Evolutionary conservation across 2,329 filamentous ascomycete genomes (phyloP).

Genomic region (Leptographium radiaticola): DNA sequence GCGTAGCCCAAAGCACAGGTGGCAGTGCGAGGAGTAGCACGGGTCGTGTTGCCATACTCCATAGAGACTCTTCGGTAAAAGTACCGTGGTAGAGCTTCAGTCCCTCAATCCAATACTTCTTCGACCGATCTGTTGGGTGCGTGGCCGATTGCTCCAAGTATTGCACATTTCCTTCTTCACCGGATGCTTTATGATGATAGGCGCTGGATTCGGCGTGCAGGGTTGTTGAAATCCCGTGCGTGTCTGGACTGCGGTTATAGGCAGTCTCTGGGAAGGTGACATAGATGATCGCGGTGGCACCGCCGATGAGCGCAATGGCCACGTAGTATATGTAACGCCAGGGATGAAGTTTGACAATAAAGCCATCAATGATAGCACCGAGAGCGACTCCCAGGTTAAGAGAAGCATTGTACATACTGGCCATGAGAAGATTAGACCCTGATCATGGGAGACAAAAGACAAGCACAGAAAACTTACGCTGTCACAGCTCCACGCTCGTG

Average conservation of each 20-base stretch:
- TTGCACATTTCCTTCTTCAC: neutral
- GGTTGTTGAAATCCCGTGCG: slow-evolving; percentile 10
- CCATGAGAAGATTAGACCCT: neutral
- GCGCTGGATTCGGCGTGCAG: slow-evolving; percentile 3
- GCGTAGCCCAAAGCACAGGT: slow-evolving; percentile 39
- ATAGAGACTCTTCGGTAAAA: slow-evolving; percentile 31
- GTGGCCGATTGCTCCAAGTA: slow-evolving; percentile 7
- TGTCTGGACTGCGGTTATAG: slow-evolving; percentile 23
- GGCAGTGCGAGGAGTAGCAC: slow-evolving; percentile 36
- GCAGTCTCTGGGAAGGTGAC: slow-evolving; percentile 44
- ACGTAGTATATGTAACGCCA: slow-evolving; percentile 42
- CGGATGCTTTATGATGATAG: slow-evolving; percentile 3
- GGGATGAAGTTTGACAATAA: slow-evolving; percentile 32
- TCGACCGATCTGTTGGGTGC: neutral
- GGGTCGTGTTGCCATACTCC: slow-evolving; percentile 35
- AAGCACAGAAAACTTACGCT: slow-evolving; percentile 17
- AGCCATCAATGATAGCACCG: slow-evolving; percentile 29
- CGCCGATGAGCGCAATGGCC: slow-evolving; percentile 33
- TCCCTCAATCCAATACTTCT: too few relatives aligned
- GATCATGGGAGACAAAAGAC: slow-evolving; percentile 26
- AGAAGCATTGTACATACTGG: slow-evolving; percentile 7
- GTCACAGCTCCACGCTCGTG: slow-evolving; percentile 40
- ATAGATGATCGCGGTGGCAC: slow-evolving; percentile 31
- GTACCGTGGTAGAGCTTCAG: slow-evolving; percentile 4
- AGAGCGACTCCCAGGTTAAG: slow-evolving; percentile 24